A percentile compares a stretch with the other conserved stretches of the same genome.
Evolutionary conservation across 805 yeast species (phyloP).

Genomic region (Sugiyamaella smithiae): DNA sequence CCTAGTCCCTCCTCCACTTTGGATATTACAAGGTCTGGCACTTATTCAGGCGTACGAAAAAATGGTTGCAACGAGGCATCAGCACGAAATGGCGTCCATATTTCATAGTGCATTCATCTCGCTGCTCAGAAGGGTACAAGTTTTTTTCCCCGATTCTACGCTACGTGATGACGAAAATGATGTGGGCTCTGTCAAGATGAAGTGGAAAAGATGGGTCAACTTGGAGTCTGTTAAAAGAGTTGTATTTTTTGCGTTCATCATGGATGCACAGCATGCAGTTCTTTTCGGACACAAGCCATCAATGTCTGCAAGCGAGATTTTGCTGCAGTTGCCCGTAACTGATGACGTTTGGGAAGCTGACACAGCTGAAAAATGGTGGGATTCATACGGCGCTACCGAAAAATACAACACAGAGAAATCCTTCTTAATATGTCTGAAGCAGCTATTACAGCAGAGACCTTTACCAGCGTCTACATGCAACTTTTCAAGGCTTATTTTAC

Average conservation of each 20-base stretch:
- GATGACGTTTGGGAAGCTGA: conserved; percentile 27
- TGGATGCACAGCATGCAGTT: conserved; percentile 33
- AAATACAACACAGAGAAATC: conserved; percentile 13
- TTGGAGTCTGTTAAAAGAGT: conserved; percentile 27
- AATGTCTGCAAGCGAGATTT: conserved; percentile 30
- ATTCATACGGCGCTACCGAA: background rate
- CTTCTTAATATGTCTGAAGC: conserved; percentile 25
- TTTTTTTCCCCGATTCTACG: conserved; percentile 2
- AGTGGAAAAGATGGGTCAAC: conserved; percentile 30
- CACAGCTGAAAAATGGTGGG: conserved; percentile 19
- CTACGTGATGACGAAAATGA: conserved; percentile 2
- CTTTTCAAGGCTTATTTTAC: conserved; percentile 25
- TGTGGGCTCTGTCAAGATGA: conserved; percentile 9
- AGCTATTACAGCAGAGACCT: conserved; percentile 24
- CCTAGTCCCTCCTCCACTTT: conserved; percentile 28
- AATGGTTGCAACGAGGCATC: conserved; percentile 30
- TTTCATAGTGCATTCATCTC: conserved; percentile 31
- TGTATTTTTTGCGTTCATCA: conserved; percentile 28
- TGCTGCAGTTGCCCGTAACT: conserved; percentile 28
- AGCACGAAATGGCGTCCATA: conserved; percentile 30
- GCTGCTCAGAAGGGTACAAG: conserved; percentile 22
- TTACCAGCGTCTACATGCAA: conserved; percentile 24
- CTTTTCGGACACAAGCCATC: conserved; percentile 27
- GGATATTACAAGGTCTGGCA: conserved; percentile 29
- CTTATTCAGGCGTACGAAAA: conserved; percentile 31